A percentile compares a stretch with the other conserved stretches of the same genome.
These are phyloP conservation scores for Heteromeles arbutifolia DNA, from an alignment of 306 rosid species.

Conservation along the genomic window DNA sequence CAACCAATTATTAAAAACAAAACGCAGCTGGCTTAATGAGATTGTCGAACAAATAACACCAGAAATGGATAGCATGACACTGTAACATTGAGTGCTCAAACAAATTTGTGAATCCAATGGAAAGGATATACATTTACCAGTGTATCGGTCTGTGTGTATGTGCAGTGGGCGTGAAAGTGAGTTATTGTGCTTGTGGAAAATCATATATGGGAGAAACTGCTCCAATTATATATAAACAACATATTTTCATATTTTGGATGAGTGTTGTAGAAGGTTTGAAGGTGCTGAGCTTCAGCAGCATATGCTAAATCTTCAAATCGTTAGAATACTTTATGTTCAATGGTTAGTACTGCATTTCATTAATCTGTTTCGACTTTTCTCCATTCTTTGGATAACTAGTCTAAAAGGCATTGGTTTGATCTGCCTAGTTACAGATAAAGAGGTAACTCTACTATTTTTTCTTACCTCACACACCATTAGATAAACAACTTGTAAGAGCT, in stretches of 20 bases:
- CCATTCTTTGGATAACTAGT: background rate
- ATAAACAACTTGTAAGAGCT: background rate
- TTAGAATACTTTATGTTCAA: background rate
- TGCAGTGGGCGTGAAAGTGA: background rate
- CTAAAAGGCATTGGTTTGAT: background rate
- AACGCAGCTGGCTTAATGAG: background rate
- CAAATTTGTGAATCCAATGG: background rate
- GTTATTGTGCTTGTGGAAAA: background rate
- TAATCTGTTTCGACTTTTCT: background rate
- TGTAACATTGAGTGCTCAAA: background rate
- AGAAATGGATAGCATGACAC: background rate
- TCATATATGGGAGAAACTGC: background rate
- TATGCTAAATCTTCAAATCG: background rate
- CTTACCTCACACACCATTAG: background rate
- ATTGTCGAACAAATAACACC: background rate
- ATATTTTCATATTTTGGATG: background rate
- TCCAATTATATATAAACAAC: background rate
- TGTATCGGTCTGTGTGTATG: background rate
- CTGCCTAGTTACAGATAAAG: background rate
- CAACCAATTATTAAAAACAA: background rate
- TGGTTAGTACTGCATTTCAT: background rate
- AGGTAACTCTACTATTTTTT: background rate
- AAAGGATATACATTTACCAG: background rate
- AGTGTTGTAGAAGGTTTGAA: background rate
- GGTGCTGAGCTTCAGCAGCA: background rate